Conservation (phyloP, 1,284 basidiomycete species). For the Microbotryum violaceum region DNA sequence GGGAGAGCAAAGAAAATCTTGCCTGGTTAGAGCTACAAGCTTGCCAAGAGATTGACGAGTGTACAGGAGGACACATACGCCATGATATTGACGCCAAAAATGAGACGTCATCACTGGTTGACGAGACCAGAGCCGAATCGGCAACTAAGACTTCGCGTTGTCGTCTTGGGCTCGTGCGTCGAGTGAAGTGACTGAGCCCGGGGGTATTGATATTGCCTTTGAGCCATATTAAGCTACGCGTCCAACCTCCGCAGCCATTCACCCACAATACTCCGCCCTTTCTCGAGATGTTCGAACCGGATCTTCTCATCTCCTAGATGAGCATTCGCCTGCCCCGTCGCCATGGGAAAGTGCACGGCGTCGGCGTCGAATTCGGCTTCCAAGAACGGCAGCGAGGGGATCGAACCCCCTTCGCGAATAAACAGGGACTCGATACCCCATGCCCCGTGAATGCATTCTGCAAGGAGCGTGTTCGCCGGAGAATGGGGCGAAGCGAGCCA, state of each 20-base stretch:
- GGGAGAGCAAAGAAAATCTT: too few relatives aligned
- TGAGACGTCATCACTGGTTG: too few relatives aligned
- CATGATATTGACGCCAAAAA: too few relatives aligned
- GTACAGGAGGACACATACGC: too few relatives aligned
- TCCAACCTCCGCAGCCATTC: constrained; percentile 54
- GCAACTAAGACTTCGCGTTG: too few relatives aligned
- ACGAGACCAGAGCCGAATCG: too few relatives aligned
- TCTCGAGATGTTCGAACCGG: constrained; percentile 62
- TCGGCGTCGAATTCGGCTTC: constrained; percentile 72
- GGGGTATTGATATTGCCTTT: too few relatives aligned
- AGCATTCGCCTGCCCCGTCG: constrained; percentile 72
- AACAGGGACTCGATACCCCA: constrained; percentile 59
- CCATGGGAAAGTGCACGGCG: constrained; percentile 80
- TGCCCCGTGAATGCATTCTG: constrained; percentile 16
- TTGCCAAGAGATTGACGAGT: too few relatives aligned
- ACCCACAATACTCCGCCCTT: constrained; percentile 65
- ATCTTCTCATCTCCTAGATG: constrained; percentile 81
- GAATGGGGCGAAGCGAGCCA: constrained; percentile 75
- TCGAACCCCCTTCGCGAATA: constrained; percentile 78
- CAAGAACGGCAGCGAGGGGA: constrained; percentile 59
- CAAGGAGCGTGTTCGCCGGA: constrained; percentile 12
- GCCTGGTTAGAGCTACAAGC: too few relatives aligned
- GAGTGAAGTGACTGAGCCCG: too few relatives aligned
- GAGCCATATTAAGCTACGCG: too few relatives aligned
- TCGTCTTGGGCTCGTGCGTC: too few relatives aligned